A percentile compares a stretch with the other conserved stretches of the same genome.
Evolutionary conservation across 768 basidiomycete genomes (phyloP).

Genomic region (Hortiboletus flavorubellus): DNA sequence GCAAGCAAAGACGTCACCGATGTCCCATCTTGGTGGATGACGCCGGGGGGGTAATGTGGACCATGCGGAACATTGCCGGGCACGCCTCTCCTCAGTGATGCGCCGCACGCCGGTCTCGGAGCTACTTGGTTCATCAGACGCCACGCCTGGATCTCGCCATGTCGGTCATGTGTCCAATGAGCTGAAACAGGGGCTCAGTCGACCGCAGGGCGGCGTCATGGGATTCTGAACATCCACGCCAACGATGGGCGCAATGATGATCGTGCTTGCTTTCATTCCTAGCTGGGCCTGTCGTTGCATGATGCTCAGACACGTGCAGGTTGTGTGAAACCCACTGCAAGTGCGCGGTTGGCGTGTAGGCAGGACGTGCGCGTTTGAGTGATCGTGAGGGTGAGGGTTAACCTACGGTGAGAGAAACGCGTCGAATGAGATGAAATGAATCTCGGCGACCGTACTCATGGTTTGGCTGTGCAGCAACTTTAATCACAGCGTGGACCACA

Average conservation of each 20-base stretch:
- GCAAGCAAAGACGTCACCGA: background rate
- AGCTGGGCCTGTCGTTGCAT: background rate
- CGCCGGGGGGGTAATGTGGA: background rate
- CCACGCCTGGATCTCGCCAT: constrained; percentile 9
- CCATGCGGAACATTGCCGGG: background rate
- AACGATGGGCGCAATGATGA: background rate
- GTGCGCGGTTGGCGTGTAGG: background rate
- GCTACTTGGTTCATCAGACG: background rate
- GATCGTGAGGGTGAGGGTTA: background rate
- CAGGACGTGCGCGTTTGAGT: background rate
- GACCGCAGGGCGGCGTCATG: background rate
- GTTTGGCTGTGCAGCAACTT: too few relatives aligned
- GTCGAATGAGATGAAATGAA: background rate
- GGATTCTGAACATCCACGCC: background rate
- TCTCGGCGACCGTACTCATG: too few relatives aligned
- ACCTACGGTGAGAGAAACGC: background rate
- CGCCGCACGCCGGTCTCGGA: background rate
- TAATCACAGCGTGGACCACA: too few relatives aligned
- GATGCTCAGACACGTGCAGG: constrained; percentile 8
- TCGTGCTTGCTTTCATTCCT: background rate
- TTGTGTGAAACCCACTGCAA: background rate
- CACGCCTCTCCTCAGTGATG: background rate
- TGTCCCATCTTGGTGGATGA: constrained; percentile 1
- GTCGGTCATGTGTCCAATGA: background rate
- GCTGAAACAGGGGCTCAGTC: constrained; percentile 4